Evolutionary conservation across 371 early-diverging fungal genomes (phyloP).

Genomic region (Mucor saturninus): DNA sequence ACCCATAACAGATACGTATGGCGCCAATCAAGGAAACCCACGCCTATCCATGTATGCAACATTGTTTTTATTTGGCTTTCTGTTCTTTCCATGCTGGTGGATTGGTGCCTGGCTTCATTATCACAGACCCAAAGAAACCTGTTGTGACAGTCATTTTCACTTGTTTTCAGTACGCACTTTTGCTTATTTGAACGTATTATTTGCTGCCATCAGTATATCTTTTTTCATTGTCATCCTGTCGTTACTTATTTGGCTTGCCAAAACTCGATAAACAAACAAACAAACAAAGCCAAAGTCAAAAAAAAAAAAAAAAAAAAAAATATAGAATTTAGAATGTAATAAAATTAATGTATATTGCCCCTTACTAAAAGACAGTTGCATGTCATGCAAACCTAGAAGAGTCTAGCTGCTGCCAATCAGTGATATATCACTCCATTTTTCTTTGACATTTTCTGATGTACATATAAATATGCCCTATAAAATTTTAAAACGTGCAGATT

Average conservation of each 20-base stretch:
- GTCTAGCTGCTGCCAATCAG: no score
- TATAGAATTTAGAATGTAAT: no score
- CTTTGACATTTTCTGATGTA: no score
- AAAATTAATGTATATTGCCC: no score
- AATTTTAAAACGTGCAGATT: no score
- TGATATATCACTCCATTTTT: no score
- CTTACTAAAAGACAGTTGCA: no score
- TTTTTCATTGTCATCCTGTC: constrained; percentile 9
- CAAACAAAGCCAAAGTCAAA: no score
- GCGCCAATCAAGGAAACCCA: not conserved
- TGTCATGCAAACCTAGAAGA: no score
- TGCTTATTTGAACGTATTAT: constrained; percentile 16
- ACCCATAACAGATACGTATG: not conserved
- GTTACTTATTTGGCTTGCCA: constrained; percentile 9
- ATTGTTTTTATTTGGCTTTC: constrained; percentile 22
- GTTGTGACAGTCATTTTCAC: not conserved
- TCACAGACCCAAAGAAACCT: not conserved
- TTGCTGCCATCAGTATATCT: constrained; percentile 14
- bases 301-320: no score
- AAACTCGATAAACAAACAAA: not conserved
- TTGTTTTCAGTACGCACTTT: constrained; percentile 6
- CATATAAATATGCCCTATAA: no score
- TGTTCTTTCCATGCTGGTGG: constrained; percentile 29
- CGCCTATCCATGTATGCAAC: not conserved
- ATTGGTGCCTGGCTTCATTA: constrained; percentile 16